A percentile compares a stretch with the other conserved stretches of the same genome.
Conservation (phyloP, 305 asterid genomes). For the Coffea humblotiana region DNA sequence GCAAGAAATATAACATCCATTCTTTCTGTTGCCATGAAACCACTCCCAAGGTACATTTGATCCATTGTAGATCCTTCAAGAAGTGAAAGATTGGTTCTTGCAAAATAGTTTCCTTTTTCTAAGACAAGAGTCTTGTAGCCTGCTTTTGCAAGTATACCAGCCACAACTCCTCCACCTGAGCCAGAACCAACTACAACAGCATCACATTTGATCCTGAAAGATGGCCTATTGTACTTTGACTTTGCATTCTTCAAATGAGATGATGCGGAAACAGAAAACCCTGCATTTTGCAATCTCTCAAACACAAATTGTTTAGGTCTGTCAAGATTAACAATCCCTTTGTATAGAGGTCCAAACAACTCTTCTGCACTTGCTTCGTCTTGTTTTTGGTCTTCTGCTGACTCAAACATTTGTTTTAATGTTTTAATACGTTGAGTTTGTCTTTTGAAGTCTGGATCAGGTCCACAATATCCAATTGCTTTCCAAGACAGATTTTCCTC, state of each 20-base stretch:
- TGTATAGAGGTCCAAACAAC: conserved; percentile 47
- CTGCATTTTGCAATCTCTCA: conserved; percentile 33
- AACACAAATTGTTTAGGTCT: conserved; percentile 27
- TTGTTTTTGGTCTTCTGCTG: conserved; percentile 12
- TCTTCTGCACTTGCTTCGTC: conserved; percentile 21
- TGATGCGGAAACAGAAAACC: conserved; percentile 43
- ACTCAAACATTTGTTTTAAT: conserved; percentile 17
- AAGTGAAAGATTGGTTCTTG: conserved; percentile 50
- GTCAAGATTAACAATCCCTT: conserved; percentile 46
- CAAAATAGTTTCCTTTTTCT: conserved; percentile 63
- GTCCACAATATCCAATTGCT: conserved; percentile 72
- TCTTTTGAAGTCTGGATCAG: conserved; percentile 42
- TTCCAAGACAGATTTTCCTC: conserved; percentile 61
- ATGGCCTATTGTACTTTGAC: conserved; percentile 28
- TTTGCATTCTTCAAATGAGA: conserved; percentile 6
- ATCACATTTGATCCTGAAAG: conserved; percentile 57
- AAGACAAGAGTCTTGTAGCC: conserved; percentile 69
- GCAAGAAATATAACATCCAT: conserved; percentile 63
- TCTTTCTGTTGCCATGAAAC: conserved; percentile 37
- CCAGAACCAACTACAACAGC: conserved; percentile 85
- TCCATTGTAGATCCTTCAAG: conserved; percentile 68
- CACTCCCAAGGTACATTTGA: conserved; percentile 65
- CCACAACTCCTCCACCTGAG: conserved; percentile 75
- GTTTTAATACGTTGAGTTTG: conserved; percentile 7
- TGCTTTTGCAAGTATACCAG: conserved; percentile 72